Percentiles rank a stretch among this genome's conserved stretches.
These are phyloP conservation scores for Taphrina betulina DNA, from an alignment of 1,139 yeast species.

Conservation along the genomic window DNA sequence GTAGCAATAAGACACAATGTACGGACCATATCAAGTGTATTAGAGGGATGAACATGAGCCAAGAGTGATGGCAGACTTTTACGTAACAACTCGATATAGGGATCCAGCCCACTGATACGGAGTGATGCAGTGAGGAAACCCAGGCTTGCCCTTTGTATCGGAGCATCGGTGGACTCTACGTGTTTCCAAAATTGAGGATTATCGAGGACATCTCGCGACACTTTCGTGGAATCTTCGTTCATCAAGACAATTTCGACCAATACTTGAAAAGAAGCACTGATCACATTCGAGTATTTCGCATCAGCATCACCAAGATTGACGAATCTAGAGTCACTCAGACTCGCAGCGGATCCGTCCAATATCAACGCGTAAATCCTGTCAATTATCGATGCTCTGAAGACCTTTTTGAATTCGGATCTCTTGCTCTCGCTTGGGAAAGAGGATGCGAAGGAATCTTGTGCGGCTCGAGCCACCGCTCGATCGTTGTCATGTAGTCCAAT, in stretches of 20 bases:
- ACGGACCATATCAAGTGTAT: not conserved
- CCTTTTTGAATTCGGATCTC: not conserved
- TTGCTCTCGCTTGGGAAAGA: conserved; percentile 18
- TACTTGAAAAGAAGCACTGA: conserved; percentile 6
- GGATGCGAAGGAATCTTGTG: conserved; percentile 20
- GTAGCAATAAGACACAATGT: not conserved
- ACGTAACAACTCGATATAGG: not conserved
- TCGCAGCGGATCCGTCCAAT: conserved; percentile 6
- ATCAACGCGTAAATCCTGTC: not conserved
- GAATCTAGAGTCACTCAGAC: conserved; percentile 34
- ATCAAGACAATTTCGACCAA: not conserved
- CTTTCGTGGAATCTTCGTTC: not conserved
- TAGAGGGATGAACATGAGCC: no score
- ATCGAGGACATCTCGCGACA: not conserved
- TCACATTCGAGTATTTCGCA: conserved; percentile 25
- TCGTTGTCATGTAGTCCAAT: conserved; percentile 27
- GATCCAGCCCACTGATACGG: not conserved
- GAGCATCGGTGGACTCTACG: conserved; percentile 8
- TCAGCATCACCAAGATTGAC: conserved; percentile 33
- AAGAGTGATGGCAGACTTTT: not conserved
- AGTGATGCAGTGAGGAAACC: no score
- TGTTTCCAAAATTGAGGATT: conserved; percentile 15
- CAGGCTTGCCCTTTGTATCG: conserved; percentile 9
- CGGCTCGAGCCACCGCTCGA: conserved; percentile 23
- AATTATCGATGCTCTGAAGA: conserved; percentile 8